Base-by-base conservation (phyloP, 495 filamentous ascomycete species). In the Xylaria flabelliformis region DNA sequence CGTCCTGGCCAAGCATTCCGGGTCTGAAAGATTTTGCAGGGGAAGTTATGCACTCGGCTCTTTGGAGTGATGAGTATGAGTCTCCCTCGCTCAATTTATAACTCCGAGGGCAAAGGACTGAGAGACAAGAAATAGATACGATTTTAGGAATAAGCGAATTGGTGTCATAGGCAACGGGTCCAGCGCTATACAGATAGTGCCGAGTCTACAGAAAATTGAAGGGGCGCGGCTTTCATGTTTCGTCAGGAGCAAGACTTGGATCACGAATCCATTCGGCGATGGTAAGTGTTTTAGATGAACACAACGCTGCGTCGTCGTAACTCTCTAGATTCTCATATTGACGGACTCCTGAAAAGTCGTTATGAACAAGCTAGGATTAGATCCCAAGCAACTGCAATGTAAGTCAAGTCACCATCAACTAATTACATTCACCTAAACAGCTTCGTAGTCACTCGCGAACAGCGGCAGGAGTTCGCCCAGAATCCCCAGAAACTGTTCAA, bases 161-260 rank as follows among this genome's bases (percentile, higher is more conserved):
- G 88, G 80, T 3, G 70, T 87, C 8, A 82, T 87, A n/a, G 84
- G 85, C 15, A 85, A 82, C 83, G 90, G 91, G 29, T 90, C 91
- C 24, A 92, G 90, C 21, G 88, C 88, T 12, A 90, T 88, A n/a
- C 92, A 93, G 76, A 92, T 93, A 73, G 84, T 91, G 29, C 90
- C 91, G 17, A 87, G 86, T 56, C 81, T 93, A 36, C 88, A 88
- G 59, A 87, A 87, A 62, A 71, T 86, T 7, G 85, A 86, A 56
- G 83, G 83, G 6, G 78, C 85, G n/a, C 78, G 84, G 13, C 79
- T 92, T 6, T 89, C 87, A 0, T 86, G 92, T 58, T 93, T 90
- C 76, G 89, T 92, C 70, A 85, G 91, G 13, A 90, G 88, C 1
- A 90, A 90, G 4, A 91, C 91, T 61, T 93, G 90, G 90, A 82